Conservation (phyloP, 345 rosid genomes). For the Aquilaria malaccensis region DNA sequence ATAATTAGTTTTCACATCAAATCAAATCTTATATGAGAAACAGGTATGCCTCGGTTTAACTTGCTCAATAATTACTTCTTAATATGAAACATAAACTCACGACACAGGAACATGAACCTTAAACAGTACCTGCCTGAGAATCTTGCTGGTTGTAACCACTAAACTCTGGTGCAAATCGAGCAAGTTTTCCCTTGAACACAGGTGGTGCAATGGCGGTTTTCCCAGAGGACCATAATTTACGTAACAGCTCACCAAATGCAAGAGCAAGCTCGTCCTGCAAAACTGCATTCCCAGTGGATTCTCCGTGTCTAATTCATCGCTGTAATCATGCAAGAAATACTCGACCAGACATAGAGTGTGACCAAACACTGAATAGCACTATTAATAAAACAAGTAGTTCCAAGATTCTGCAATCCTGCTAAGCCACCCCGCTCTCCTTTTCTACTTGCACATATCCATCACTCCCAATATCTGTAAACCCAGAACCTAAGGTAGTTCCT, state of each 20-base stretch:
- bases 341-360: conserved; percentile 80
- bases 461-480: conserved; percentile 21
- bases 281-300: conserved; percentile 82
- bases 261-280: conserved; percentile 90
- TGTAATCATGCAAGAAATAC: conserved; percentile 78
- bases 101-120: too few relatives aligned
- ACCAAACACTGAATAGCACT: conserved; percentile 89
- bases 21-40: too few relatives aligned
- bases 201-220: conserved; percentile 60
- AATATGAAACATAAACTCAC: too few relatives aligned
- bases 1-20: too few relatives aligned
- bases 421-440: conserved; percentile 67
- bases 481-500: conserved; percentile 34
- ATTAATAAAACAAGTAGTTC: conserved; percentile 96
- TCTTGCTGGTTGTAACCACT: conserved; percentile 97
- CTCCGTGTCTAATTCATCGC: conserved; percentile 60
- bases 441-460: conserved; percentile 32
- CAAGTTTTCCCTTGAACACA: conserved; percentile 69
- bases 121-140: conserved; percentile 61
- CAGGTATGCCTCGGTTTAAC: too few relatives aligned
- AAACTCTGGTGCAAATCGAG: conserved; percentile 92
- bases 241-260: conserved; percentile 81
- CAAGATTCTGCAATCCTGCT: conserved; percentile 89
- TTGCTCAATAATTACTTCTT: too few relatives aligned
- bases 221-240: conserved; percentile 82